Evolutionary conservation across 371 early-diverging fungal genomes (phyloP).

Genomic region (Mortierella polycephala): DNA sequence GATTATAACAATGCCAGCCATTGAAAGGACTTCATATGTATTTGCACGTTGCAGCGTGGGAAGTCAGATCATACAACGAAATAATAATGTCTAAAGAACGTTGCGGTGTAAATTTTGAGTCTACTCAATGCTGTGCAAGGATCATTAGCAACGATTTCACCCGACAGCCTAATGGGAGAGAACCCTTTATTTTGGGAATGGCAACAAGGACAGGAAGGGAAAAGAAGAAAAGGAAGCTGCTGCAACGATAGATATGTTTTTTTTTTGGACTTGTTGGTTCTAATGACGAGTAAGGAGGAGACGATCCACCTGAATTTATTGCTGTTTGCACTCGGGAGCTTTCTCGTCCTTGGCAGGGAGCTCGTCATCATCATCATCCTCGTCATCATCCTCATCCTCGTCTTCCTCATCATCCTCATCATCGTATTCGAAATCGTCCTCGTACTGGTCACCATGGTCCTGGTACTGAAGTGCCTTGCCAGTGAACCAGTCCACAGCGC

Average conservation of each 20-base stretch:
- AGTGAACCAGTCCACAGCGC: slow-evolving; percentile 98
- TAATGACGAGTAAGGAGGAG: not conserved
- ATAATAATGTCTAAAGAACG: no score
- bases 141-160: no score
- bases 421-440: slow-evolving; percentile 65
- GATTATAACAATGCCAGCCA: no score
- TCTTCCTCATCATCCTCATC: slow-evolving; percentile 70
- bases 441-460: slow-evolving; percentile 74
- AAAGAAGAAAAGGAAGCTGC: no score
- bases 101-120: no score
- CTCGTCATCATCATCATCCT: slow-evolving; percentile 71
- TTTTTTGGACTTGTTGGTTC: not conserved
- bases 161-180: no score
- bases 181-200: no score
- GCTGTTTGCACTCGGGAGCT: slow-evolving; percentile 74
- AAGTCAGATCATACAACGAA: no score
- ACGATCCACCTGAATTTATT: slow-evolving; percentile 17
- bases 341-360: slow-evolving; percentile 62
- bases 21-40: no score
- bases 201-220: no score
- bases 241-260: not conserved
- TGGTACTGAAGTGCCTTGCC: slow-evolving; percentile 92
- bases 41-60: no score
- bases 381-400: slow-evolving; percentile 76
- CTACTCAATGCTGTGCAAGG: no score